Evolutionary conservation across 352 stramenopile genomes (phyloP), one percentile per base, ranked within the genome.

Genomic region (Phytophthora chlamydospora): DNA sequence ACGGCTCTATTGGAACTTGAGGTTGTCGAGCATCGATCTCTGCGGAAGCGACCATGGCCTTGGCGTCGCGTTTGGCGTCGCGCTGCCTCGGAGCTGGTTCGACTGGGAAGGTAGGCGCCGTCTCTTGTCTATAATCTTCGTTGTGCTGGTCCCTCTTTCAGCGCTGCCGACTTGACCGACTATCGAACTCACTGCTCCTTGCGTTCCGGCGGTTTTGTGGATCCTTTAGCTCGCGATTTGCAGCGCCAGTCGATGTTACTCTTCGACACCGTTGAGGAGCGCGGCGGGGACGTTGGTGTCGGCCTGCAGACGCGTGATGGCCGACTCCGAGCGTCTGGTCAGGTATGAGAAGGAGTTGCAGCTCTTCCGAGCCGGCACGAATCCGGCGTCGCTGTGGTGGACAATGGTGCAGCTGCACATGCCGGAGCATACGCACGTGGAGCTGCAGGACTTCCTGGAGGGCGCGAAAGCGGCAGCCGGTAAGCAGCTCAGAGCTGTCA

Each of bases 391-490:
- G 1, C 49, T 71, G 14, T 64, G 68, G 64, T 67, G 51, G 40
- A 66, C 58, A 34, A 66, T 83, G 46, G 31, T 76, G 52, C 62
- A 76, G 38, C 34, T 83, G 34, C 63, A 83, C 33, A 73, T 74
- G 72, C 71, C 74, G 13, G 34, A 49, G 34, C 40, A 49, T 9
- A 67, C 42, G 5, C 21, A 75, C 21, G 44, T 83, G 17, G 68
- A 83, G 43, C 49, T 80, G 52, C 24, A 47, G n/a, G 68, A 78
- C 43, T 83, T 83, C 51, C 56, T 83, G 4, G 43, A 74, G 6
- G 74, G 74, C 1, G 71, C 58, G 8, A 65, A 75, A 27, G 59
- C 51, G 31, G 71, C 74, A 1, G 42, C 58, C 4, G 51, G 65
- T n/a, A 16, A 33, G 46, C 68, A 81, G 21, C 61, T 78, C 2